Evolutionary conservation across 495 filamentous ascomycete species (phyloP), one percentile per base, ranked within the genome.

Genomic region (Podospora conica): DNA sequence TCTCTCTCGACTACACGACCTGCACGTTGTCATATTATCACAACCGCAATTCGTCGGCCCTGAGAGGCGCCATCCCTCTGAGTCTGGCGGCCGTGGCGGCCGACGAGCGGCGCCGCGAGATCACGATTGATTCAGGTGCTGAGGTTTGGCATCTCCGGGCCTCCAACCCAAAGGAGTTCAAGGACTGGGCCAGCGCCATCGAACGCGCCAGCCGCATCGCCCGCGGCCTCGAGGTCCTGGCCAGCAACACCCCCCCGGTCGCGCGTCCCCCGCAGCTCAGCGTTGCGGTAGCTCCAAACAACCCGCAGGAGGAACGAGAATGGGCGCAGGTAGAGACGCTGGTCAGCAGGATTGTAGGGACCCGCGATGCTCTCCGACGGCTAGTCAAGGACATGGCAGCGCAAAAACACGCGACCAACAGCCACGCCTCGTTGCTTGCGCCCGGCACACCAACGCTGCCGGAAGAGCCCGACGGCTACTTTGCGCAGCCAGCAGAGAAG

Each of bases 111-210:
- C 84, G 89, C 55, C 85, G 92, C 59, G 93, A 98, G 78, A 97
- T 98, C 27, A 96, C 91, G 15, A 92, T 98, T 59, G 95, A 98
- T 71, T 98, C 96, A 0, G 95, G 95, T 0, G 93, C 94, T 6
- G 95, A 98, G 75, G 85, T 98, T 10, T 98, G 95, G 95, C 95
- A 97, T 80, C 81, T 98, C n/a, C 88, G 88, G 66, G 92, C 94
- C 23, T 83, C 82, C 25, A 94, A 90, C 68, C 83, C 86, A 9
- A 88, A 87, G 64, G 96, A 98, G 56, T 98, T 97, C 76, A 82
- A 80, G 22, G 88, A 89, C 1, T 98, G 95, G 95, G 91, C 88
- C 54, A 81, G 84, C 55, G 95, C 93, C 3, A 75, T 98, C 28
- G 93, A 98, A 74, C 86, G 82, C 67, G 93, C 93, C 8, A 91